phyloP scores from a whole-genome alignment of 805 yeast genomes.

The Vanderwaltozyma yarrowii region DNA sequence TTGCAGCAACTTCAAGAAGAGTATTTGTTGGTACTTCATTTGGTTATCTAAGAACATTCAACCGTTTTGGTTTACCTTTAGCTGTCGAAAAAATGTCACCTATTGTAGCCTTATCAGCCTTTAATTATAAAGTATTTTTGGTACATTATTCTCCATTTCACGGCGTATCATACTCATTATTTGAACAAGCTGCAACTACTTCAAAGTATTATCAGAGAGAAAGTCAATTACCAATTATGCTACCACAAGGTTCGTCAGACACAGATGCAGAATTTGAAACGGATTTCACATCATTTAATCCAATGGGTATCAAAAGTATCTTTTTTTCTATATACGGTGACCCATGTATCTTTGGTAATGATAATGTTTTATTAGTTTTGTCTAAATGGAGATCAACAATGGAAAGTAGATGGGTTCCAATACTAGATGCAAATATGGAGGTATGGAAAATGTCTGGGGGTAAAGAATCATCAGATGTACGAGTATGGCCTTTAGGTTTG shows the following conservation, averaged over 20 bases:
- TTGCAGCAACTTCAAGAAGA: slow-evolving; percentile 53
- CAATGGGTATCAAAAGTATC: slow-evolving; percentile 43
- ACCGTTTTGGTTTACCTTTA: slow-evolving; percentile 63
- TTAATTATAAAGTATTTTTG: slow-evolving; percentile 44
- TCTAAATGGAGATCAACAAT: slow-evolving; percentile 67
- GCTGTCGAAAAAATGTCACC: slow-evolving; percentile 63
- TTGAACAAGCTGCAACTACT: slow-evolving; percentile 17
- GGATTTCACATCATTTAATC: slow-evolving; percentile 17
- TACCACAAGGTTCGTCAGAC: slow-evolving; percentile 14
- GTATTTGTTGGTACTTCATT: slow-evolving; percentile 61
- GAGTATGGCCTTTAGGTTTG: slow-evolving; percentile 83
- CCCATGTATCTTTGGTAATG: slow-evolving; percentile 79
- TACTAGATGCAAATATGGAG: slow-evolving; percentile 45
- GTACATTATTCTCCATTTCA: slow-evolving; percentile 32
- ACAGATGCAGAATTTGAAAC: slow-evolving; percentile 27
- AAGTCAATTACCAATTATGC: slow-evolving; percentile 34
- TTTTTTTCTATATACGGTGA: slow-evolving; percentile 85
- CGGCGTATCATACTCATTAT: slow-evolving; percentile 22
- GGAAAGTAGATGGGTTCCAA: slow-evolving; percentile 82
- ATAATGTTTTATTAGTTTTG: slow-evolving; percentile 59
- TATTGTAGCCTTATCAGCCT: slow-evolving; percentile 61
- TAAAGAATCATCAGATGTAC: slow-evolving; percentile 34
- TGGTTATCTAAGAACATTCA: slow-evolving; percentile 67
- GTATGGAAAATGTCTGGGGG: slow-evolving; percentile 45
- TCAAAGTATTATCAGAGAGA: slow-evolving; percentile 35